Percentiles rank a stretch among this genome's conserved stretches.
These are phyloP conservation scores for Blastobotrys arbuscula DNA, from an alignment of 1,139 yeast genomes.

Conservation along the genomic window DNA sequence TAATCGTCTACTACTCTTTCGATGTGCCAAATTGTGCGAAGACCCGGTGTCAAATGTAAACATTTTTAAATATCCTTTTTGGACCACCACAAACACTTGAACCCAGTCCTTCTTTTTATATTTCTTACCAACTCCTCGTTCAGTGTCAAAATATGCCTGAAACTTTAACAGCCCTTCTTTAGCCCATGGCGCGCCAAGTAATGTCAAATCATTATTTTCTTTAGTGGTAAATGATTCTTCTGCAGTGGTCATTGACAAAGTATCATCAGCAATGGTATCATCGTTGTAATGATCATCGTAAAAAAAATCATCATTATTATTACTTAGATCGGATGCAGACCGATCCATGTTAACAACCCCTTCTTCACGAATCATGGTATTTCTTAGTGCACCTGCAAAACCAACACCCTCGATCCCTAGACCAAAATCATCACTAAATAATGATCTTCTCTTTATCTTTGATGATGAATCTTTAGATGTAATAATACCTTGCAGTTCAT, in stretches of 20 bases:
- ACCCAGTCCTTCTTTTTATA: conserved; percentile 27
- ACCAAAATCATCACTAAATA: conserved; percentile 16
- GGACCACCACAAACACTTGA: conserved; percentile 32
- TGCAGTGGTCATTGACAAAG: conserved; percentile 8
- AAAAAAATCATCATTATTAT: not conserved
- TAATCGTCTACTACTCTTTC: conserved; percentile 41
- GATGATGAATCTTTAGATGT: conserved; percentile 12
- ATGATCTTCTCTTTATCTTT: conserved; percentile 16
- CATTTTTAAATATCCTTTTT: conserved; percentile 32
- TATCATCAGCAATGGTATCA: not conserved
- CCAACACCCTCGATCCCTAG: conserved; percentile 25
- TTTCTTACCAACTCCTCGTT: conserved; percentile 14
- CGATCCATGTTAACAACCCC: not conserved
- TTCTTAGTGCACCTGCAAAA: conserved; percentile 31
- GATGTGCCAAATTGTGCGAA: conserved; percentile 61
- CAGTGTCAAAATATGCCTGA: conserved; percentile 37
- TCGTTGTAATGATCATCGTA: not conserved
- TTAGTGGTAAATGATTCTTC: conserved; percentile 1
- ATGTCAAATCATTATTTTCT: conserved; percentile 38
- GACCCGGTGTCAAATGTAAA: conserved; percentile 30
- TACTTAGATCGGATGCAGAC: conserved; percentile 9
- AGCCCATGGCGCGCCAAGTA: conserved; percentile 72
- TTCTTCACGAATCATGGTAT: conserved; percentile 30
- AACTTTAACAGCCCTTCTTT: conserved; percentile 67
- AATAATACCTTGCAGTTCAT: conserved; percentile 23